These are phyloP conservation scores for Hericium erinaceus DNA, from an alignment of 768 basidiomycete species.

Conservation along the genomic window DNA sequence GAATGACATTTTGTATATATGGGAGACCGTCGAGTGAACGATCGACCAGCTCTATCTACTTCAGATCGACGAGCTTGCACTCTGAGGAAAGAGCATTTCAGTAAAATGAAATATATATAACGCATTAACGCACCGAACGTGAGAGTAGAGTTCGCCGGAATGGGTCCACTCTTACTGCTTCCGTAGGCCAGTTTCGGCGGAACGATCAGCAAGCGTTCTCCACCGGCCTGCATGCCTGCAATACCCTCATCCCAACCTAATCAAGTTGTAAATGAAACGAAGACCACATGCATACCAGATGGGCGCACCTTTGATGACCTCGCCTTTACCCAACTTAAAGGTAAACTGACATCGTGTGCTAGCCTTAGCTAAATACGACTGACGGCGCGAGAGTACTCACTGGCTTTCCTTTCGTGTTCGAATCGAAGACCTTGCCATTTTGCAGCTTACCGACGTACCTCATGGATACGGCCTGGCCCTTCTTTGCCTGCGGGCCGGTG, in stretches of 20 bases:
- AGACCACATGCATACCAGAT: neutral
- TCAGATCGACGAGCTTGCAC: conserved; percentile 63
- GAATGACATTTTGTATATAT: too few species aligned
- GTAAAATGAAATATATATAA: neutral
- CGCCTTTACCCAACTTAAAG: conserved; percentile 76
- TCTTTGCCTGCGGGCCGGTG: conserved; percentile 78
- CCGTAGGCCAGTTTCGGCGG: conserved; percentile 71
- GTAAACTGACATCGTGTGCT: conserved; percentile 38
- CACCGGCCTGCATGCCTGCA: conserved; percentile 84
- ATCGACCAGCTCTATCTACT: conserved; percentile 28
- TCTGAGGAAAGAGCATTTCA: conserved; percentile 31
- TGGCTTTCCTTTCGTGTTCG: conserved; percentile 78
- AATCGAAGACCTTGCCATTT: conserved; percentile 70
- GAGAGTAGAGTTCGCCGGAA: conserved; percentile 76
- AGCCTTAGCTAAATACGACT: too few species aligned
- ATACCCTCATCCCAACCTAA: conserved; percentile 88
- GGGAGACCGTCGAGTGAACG: too few species aligned
- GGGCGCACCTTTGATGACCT: conserved; percentile 79
- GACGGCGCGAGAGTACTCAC: conserved; percentile 33
- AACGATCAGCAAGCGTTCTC: conserved; percentile 74
- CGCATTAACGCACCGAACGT: conserved; percentile 54
- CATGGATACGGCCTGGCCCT: conserved; percentile 75
- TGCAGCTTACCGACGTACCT: conserved; percentile 88
- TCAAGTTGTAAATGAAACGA: neutral
- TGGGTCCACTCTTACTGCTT: conserved; percentile 44